phyloP scores from a whole-genome alignment of 176 grass and related monocot genomes.

The Neostapfia colusana region DNA sequence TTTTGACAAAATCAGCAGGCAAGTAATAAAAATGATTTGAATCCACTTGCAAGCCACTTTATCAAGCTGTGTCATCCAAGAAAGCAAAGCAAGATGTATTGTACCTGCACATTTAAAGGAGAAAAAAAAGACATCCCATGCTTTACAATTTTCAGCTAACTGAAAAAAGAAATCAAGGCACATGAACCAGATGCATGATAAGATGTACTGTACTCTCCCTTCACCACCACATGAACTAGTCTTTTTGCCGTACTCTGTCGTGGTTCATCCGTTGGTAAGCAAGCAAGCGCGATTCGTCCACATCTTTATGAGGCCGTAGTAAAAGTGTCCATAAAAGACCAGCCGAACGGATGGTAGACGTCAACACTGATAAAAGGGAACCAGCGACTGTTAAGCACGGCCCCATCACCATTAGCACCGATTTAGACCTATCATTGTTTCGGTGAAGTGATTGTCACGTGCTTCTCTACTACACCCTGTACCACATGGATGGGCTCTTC shows the following conservation, averaged over 20 bases:
- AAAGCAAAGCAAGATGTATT: constrained; percentile 28
- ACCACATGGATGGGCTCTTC: background rate
- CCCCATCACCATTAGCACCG: constrained; percentile 4
- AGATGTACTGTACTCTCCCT: constrained; percentile 20
- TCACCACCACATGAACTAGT: background rate
- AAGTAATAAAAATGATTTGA: constrained; percentile 13
- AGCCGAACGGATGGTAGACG: constrained; percentile 14
- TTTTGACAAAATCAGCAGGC: background rate
- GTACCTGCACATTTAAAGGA: constrained; percentile 11
- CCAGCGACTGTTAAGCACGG: constrained; percentile 20
- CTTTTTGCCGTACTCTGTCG: constrained; percentile 14
- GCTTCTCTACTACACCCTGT: background rate
- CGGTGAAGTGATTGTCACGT: background rate
- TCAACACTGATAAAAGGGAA: constrained; percentile 17
- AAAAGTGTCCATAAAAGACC: constrained; percentile 27
- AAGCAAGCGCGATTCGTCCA: constrained; percentile 3
- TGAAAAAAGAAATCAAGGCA: background rate
- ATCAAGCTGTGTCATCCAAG: constrained; percentile 5
- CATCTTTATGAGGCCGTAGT: constrained; percentile 5
- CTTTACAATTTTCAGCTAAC: constrained; percentile 4
- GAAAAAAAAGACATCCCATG: background rate
- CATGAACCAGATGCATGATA: constrained; percentile 21
- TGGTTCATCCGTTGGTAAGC: constrained; percentile 34
- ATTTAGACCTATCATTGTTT: constrained; percentile 8
- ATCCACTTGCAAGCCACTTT: constrained; percentile 5